phyloP scores from a whole-genome alignment of 371 early-diverging fungal genomes.

The Mortierella sp. region DNA sequence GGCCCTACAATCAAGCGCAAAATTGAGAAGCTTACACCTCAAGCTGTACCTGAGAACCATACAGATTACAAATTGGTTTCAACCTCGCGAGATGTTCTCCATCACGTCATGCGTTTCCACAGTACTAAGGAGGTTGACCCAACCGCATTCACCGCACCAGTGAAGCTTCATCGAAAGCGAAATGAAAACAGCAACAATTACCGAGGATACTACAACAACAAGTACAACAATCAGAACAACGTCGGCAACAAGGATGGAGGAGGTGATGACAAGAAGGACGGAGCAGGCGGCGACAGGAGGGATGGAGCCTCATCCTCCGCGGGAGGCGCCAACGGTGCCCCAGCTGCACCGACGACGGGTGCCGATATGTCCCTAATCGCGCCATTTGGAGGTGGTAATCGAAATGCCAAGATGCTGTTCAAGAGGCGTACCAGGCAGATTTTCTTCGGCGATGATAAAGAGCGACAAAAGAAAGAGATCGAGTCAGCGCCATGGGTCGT shows the following conservation, averaged over 20 bases:
- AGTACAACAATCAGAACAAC: constrained; percentile 49
- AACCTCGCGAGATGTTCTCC: constrained; percentile 60
- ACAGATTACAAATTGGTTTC: constrained; percentile 76
- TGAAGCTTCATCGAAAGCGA: constrained; percentile 77
- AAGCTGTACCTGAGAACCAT: constrained; percentile 53
- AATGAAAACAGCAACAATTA: constrained; percentile 57
- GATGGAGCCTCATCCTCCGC: constrained; percentile 31
- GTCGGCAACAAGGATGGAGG: constrained; percentile 18
- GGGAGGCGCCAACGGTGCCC: constrained; percentile 5
- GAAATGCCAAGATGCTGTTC: constrained; percentile 84
- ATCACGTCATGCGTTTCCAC: constrained; percentile 80
- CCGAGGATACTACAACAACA: constrained; percentile 44
- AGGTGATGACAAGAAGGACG: constrained; percentile 14
- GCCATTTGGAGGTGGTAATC: constrained; percentile 82
- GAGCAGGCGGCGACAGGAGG: constrained; percentile 25
- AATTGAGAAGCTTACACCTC: constrained; percentile 30
- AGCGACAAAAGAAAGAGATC: constrained; percentile 75
- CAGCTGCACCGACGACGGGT: constrained; percentile 64
- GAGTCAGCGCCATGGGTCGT: constrained; percentile 86
- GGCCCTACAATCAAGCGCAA: constrained; percentile 40
- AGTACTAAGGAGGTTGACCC: constrained; percentile 66
- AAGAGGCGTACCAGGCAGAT: constrained; percentile 88
- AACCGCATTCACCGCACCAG: constrained; percentile 70
- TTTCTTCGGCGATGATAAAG: constrained; percentile 80
- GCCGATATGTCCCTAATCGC: constrained; percentile 84